Conservation (phyloP, 139 green algal genomes). For the Parachlorella kessleri region DNA sequence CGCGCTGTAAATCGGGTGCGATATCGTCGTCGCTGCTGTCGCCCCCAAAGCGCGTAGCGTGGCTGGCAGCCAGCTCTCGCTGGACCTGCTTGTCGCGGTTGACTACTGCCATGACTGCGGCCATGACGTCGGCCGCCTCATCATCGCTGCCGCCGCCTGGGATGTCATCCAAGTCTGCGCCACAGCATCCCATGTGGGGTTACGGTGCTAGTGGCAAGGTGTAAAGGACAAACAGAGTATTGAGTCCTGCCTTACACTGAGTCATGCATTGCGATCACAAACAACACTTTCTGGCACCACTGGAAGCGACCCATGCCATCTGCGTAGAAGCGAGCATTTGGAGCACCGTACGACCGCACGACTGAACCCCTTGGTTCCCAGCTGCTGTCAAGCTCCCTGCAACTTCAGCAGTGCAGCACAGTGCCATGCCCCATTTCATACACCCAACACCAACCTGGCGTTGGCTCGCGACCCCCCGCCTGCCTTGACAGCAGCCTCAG, state of each 20-base stretch:
- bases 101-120: constrained; percentile 19
- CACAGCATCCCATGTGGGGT: background rate
- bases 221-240: no score
- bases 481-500: constrained; percentile 17
- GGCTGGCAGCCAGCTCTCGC: constrained; percentile 4
- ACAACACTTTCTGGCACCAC: no score
- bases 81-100: constrained; percentile 12
- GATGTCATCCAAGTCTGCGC: constrained; percentile 36
- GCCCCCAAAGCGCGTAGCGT: background rate
- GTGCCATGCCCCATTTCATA: no score
- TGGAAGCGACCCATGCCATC: no score
- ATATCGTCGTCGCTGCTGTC: background rate
- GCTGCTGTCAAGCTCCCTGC: no score
- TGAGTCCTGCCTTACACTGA: no score
- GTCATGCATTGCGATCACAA: no score
- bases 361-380: no score
- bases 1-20: no score
- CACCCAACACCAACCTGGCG: constrained; percentile 17
- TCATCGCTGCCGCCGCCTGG: constrained; percentile 7
- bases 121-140: constrained; percentile 18
- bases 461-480: constrained; percentile 25
- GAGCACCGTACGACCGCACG: no score
- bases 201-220: background rate
- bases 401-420: no score
- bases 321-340: no score